Evolutionary conservation across 495 filamentous ascomycete genomes (phyloP).

Genomic region (Podospora didyma): DNA sequence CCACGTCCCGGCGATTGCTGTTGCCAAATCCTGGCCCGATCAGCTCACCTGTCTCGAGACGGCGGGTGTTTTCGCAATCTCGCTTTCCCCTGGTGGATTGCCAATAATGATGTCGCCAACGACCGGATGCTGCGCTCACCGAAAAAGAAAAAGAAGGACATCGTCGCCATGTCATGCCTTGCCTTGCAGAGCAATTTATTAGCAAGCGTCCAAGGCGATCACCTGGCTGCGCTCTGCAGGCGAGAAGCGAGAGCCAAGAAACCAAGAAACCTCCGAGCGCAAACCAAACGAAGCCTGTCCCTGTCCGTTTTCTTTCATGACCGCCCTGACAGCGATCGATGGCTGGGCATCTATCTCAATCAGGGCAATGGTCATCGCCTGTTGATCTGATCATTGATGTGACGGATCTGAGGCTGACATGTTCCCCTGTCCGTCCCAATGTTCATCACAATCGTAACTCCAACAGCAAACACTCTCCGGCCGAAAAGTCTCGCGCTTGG

Average conservation of each 20-base stretch:
- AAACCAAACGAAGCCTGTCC: not conserved
- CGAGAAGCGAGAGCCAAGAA: not conserved
- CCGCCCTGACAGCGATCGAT: too few relatives aligned
- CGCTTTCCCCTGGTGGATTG: conserved; percentile 5
- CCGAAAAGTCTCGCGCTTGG: too few relatives aligned
- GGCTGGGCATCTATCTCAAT: too few relatives aligned
- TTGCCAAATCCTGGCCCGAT: not conserved
- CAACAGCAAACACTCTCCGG: too few relatives aligned
- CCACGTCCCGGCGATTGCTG: not conserved
- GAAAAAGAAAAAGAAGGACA: not conserved
- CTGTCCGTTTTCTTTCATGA: not conserved
- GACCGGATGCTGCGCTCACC: not conserved
- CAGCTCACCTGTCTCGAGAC: not conserved
- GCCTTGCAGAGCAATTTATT: not conserved
- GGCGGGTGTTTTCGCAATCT: conserved; percentile 3
- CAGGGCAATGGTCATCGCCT: too few relatives aligned
- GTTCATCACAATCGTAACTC: not conserved
- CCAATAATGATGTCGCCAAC: not conserved
- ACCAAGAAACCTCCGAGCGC: not conserved
- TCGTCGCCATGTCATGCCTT: not conserved
- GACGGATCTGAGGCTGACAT: not conserved
- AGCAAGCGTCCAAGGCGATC: not conserved
- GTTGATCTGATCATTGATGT: too few relatives aligned
- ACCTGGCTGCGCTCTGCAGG: not conserved
- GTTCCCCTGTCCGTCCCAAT: not conserved